Percentiles rank a stretch among this genome's conserved stretches.
phyloP scores from a whole-genome alignment of 306 rosid genomes.

The Neltuma alba region DNA sequence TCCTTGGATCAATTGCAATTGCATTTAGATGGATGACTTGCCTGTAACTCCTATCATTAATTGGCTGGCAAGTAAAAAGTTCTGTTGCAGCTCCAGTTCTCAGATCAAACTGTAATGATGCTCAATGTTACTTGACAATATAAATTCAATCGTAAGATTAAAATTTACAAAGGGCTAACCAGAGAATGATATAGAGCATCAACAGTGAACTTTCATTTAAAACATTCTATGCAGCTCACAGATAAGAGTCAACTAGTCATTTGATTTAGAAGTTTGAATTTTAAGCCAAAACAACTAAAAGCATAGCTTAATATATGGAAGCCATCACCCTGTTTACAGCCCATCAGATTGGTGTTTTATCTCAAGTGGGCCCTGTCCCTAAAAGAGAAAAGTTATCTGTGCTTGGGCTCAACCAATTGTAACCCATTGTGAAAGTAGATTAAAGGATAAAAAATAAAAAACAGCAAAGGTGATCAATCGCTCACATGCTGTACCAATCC shows the following conservation, averaged over 20 bases:
- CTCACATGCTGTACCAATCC: slow-evolving; percentile 94
- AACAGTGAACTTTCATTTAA: neutral
- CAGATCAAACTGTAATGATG: slow-evolving; percentile 81
- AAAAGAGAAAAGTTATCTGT: neutral
- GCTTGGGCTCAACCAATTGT: neutral
- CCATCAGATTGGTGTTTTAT: neutral
- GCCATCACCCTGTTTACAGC: neutral
- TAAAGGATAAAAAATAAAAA: neutral
- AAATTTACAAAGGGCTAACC: neutral
- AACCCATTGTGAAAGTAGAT: neutral
- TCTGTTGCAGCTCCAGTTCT: slow-evolving; percentile 69
- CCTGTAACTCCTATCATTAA: slow-evolving; percentile 48
- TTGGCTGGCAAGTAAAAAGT: slow-evolving; percentile 77
- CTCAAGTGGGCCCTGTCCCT: neutral
- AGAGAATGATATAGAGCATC: neutral
- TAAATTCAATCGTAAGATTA: neutral
- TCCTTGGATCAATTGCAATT: slow-evolving; percentile 92
- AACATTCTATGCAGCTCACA: slow-evolving; percentile 15
- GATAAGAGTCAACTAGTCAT: slow-evolving; percentile 3
- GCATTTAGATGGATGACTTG: slow-evolving; percentile 71
- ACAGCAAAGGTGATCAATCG: slow-evolving; percentile 29
- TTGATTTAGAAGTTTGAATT: neutral
- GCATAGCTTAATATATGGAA: neutral
- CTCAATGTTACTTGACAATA: slow-evolving; percentile 36
- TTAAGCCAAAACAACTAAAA: neutral